Evolutionary conservation across 2,329 filamentous ascomycete genomes (phyloP).

Genomic region (Magnaporthiopsis poae): DNA sequence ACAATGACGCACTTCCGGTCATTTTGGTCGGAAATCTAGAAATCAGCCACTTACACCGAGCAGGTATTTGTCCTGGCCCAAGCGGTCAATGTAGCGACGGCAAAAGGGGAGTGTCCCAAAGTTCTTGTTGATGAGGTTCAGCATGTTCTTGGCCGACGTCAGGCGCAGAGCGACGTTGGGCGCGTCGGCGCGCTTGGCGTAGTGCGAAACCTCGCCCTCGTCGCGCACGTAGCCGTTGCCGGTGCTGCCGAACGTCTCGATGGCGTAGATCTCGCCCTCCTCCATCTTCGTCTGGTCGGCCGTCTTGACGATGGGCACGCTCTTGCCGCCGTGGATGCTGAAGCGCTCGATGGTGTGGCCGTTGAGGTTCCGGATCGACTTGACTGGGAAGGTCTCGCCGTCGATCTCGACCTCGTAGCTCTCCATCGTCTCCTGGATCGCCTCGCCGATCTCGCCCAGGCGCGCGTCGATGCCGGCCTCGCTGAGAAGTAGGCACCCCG

Average conservation of each 20-base stretch:
- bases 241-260: conserved; percentile 91
- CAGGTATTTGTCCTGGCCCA: conserved; percentile 92
- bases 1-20: neutral
- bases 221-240: conserved; percentile 81
- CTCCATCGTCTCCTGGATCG: conserved; percentile 87
- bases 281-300: conserved; percentile 92
- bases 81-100: conserved; percentile 76
- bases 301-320: conserved; percentile 85
- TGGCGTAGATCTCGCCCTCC: conserved; percentile 88
- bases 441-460: conserved; percentile 72
- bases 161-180: conserved; percentile 67
- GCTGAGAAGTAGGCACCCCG: too few species aligned
- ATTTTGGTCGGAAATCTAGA: neutral
- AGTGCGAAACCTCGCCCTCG: conserved; percentile 84
- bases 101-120: conserved; percentile 90
- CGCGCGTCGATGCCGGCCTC: conserved; percentile 88
- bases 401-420: conserved; percentile 81
- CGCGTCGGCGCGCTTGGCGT: conserved; percentile 64
- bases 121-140: conserved; percentile 90
- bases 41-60: conserved; percentile 54
- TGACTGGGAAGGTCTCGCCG: conserved; percentile 68
- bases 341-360: conserved; percentile 85
- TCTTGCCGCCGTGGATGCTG: conserved; percentile 86
- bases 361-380: conserved; percentile 76
- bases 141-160: conserved; percentile 71